phyloP scores from a whole-genome alignment of 305 asterid species.

The Ilex paraguariensis region DNA sequence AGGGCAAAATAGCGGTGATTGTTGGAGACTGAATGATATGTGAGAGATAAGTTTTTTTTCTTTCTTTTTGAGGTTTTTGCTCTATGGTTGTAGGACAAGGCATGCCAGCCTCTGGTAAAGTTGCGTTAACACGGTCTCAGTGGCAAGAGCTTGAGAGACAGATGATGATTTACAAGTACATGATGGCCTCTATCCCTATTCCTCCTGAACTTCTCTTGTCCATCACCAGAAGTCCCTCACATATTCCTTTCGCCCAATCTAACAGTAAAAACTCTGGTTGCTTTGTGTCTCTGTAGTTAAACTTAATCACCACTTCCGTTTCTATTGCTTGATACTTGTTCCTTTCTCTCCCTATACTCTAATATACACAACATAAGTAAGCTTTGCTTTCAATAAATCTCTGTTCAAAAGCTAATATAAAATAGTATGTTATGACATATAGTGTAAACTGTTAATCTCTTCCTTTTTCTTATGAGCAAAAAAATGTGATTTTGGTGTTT shows the following conservation, averaged over 20 bases:
- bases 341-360: background rate
- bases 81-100: constrained; percentile 23
- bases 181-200: constrained; percentile 46
- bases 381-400: background rate
- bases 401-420: background rate
- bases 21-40: background rate
- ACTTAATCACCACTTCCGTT: no score
- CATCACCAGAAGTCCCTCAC: constrained; percentile 16
- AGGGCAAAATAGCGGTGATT: background rate
- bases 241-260: constrained; percentile 33
- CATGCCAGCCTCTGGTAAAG: constrained; percentile 22
- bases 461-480: background rate
- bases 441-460: no score
- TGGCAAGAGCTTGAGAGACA: constrained; percentile 71
- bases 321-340: no score
- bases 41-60: background rate
- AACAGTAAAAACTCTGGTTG: constrained; percentile 23
- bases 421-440: no score
- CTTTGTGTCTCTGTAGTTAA: background rate
- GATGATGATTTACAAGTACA: constrained; percentile 48
- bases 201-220: constrained; percentile 57
- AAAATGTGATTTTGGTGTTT: background rate
- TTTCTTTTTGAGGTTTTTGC: constrained; percentile 4
- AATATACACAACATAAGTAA: background rate
- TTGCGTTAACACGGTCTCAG: constrained; percentile 57